Base-by-base conservation (phyloP, 352 stramenopile species). In the Phytophthora pseudosyringae region DNA sequence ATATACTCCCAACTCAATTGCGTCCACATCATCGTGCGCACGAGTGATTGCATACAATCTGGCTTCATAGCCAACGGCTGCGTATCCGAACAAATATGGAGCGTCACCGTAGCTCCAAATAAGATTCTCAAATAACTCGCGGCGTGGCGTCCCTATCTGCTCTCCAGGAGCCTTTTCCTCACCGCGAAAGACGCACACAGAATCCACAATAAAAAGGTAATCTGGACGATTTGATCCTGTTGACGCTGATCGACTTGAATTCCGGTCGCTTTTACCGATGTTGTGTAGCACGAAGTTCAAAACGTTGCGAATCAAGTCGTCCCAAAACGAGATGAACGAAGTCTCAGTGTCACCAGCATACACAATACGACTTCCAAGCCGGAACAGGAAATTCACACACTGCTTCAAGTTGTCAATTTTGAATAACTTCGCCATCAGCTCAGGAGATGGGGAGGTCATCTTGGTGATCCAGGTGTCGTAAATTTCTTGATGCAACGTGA, bases 31-130 rank as follows among this genome's bases (percentile, higher is more conserved):
- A 52, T 29, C 40, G 26, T 64, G 48, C 45, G 15, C 35, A 53
- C 25, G 45, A 56, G 43, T 58, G 35, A 58, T 59, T 43, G 51
- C 60, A 46, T 68, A 68, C 26, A 70, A 48, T 61, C 59, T 67
- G 53, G 36, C 48, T 60, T 70, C 26, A 63, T 76, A 73, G 28
- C 64, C 59, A 66, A 78, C 56, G 26, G 59, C 60, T 64, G 60
- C 56, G 57, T 78, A 75, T 73, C 59, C 64, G 59, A 77, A 71
- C 64, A 74, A 68, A 65, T 74, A 73, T 53, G 69, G 64, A 67
- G 44, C 55, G 33, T 71, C 56, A 71, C 55, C 69, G 31, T 74
- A 73, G 59, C 32, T 73, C 57, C 59, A 73, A 64, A 67, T 9
- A 64, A 71, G 43, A 25, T 68, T 73, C 5, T 73, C 47, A 51